Base-by-base conservation (phyloP, 2,329 filamentous ascomycete genomes). In the Curvularia sp. region DNA sequence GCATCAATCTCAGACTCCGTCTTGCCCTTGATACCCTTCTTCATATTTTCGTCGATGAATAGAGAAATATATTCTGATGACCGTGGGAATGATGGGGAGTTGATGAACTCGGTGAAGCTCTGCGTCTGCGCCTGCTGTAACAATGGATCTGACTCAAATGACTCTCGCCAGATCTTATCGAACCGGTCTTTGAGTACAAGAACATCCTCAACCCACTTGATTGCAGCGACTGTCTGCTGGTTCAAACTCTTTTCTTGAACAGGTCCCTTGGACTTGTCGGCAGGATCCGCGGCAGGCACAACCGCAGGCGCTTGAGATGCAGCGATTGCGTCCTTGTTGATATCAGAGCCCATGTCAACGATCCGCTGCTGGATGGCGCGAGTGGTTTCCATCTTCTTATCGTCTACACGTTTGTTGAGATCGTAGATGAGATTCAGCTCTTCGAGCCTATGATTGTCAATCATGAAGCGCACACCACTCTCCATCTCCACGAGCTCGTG, bases 11-110 rank as follows among this genome's bases (percentile, higher is more conserved):
- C 94, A 28, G 84, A 84, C 69, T 98, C 95, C 0, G 92, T 94
- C 81, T 96, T 97, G 62, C 93, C 93, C 73, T 93, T 93, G 75
- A 97, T 91, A 4, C 93, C 93, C 68, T 94, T 91, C 80, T 96
- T 97, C 70, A 99, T 86, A 71, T 93, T 96, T 70, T 98, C 94
- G 69, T 99, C 95, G 58, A 99, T 96, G 78, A 96, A 99, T 0
- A 99, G 84, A 0, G 95, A 99, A 5, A 98, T 89, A 73, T 92
- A 97, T 73, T 99, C 95, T 1, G 94, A 92, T 67, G 90, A 90
- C 62, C 93, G 88, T 13, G 82, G 77, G 72, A 97, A 97, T n/a
- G 68, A 63, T 1, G 68, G 44, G 0, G 88, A 79, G 75, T 97
- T 98, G 82, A 99, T 97, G 69, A 98, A 96, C 15, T 96, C 90